These are phyloP conservation scores for Piloderma croceum DNA, from an alignment of 768 basidiomycete genomes.

Conservation along the genomic window DNA sequence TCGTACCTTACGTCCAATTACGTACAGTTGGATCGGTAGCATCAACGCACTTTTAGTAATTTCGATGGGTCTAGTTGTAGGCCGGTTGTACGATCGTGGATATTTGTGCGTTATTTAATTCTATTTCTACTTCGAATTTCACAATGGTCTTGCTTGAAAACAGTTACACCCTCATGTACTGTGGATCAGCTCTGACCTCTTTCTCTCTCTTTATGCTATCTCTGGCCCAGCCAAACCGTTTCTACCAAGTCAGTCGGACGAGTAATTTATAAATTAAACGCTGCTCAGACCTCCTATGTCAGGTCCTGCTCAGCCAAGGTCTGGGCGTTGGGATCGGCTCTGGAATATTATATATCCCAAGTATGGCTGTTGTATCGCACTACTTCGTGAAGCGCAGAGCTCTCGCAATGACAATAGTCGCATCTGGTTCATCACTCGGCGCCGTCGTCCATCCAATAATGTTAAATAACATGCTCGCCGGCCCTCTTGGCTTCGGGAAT, in stretches of 20 bases:
- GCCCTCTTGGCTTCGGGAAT: slow-evolving; percentile 40
- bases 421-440: slow-evolving; percentile 51
- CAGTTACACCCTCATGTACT: slow-evolving; percentile 28
- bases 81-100: slow-evolving; percentile 47
- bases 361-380: slow-evolving; percentile 45
- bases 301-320: slow-evolving; percentile 51
- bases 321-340: slow-evolving; percentile 42
- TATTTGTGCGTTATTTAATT: slow-evolving; percentile 36
- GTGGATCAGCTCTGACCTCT: slow-evolving; percentile 32
- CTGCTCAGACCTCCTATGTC: slow-evolving; percentile 4
- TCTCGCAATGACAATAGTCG: slow-evolving; percentile 49
- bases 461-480: slow-evolving; percentile 47
- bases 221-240: slow-evolving; percentile 34
- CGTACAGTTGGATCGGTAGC: slow-evolving; percentile 42
- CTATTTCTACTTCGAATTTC: background rate
- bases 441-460: slow-evolving; percentile 59
- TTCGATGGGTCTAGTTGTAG: slow-evolving; percentile 39
- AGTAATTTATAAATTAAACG: background rate
- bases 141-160: background rate
- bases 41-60: slow-evolving; percentile 43
- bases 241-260: slow-evolving; percentile 37
- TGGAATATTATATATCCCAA: slow-evolving; percentile 45
- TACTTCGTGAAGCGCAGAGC: slow-evolving; percentile 45
- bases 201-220: slow-evolving; percentile 44
- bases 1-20: background rate